These are phyloP conservation scores for Rhizopus microsporus DNA, from an alignment of 371 early-diverging fungal genomes.

Conservation along the genomic window DNA sequence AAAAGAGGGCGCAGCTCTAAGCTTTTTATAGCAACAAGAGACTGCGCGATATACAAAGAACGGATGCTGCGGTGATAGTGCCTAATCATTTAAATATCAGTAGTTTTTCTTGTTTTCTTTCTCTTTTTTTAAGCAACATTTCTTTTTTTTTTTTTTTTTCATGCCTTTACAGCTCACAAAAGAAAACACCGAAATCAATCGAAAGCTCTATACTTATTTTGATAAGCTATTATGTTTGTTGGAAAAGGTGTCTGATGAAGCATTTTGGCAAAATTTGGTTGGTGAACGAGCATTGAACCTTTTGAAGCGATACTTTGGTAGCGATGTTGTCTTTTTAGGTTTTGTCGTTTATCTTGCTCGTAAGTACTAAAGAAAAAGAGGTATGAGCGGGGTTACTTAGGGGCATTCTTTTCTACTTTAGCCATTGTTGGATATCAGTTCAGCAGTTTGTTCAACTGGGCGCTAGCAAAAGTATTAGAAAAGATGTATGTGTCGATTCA, in stretches of 20 bases:
- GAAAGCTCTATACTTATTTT: background rate
- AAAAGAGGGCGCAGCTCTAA: too few species aligned
- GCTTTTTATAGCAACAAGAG: too few species aligned
- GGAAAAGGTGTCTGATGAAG: constrained; percentile 29
- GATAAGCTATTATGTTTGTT: constrained; percentile 13
- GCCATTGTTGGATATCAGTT: constrained; percentile 23
- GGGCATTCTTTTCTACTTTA: background rate
- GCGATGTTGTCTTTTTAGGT: constrained; percentile 34
- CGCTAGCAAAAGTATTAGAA: constrained; percentile 3
- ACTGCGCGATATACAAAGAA: too few species aligned
- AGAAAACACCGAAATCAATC: too few species aligned
- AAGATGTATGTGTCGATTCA: constrained; percentile 28
- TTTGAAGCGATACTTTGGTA: constrained; percentile 30
- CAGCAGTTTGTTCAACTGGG: constrained; percentile 3
- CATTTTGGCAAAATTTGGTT: constrained; percentile 27
- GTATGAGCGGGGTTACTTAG: background rate
- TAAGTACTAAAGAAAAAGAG: constrained; percentile 15
- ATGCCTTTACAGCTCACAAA: too few species aligned
- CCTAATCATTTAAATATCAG: too few species aligned
- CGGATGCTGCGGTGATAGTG: too few species aligned
- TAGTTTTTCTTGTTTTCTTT: too few species aligned
- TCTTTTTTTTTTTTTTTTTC: too few species aligned
- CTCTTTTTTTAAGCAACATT: too few species aligned
- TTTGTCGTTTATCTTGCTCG: constrained; percentile 31
- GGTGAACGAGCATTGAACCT: constrained; percentile 26